A percentile compares a stretch with the other conserved stretches of the same genome.
phyloP scores from a whole-genome alignment of 495 filamentous ascomycete genomes.

The Aspergillus indologenus region DNA sequence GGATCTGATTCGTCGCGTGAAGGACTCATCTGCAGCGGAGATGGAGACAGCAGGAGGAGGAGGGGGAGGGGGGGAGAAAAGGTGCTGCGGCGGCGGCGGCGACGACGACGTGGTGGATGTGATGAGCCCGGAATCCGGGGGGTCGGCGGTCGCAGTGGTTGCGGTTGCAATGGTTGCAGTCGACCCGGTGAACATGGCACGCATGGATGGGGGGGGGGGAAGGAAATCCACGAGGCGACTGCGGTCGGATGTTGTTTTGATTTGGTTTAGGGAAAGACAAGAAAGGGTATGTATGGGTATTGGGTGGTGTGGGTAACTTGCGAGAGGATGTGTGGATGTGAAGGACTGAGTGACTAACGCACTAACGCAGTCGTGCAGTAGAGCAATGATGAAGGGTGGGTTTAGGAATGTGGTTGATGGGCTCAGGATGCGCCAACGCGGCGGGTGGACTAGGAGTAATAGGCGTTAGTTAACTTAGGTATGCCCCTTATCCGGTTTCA shows the following conservation, averaged over 20 bases:
- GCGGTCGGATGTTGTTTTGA: conserved; percentile 15
- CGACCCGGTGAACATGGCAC: conserved; percentile 39
- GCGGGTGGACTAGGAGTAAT: conserved; percentile 1
- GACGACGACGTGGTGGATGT: conserved; percentile 24
- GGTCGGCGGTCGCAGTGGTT: conserved; percentile 29
- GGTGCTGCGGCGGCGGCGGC: conserved; percentile 14
- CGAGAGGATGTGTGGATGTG: not conserved
- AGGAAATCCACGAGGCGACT: conserved; percentile 19
- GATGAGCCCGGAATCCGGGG: conserved; percentile 26
- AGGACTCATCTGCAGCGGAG: conserved; percentile 31
- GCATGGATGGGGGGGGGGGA: conserved; percentile 43
- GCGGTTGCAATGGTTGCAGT: conserved; percentile 29
- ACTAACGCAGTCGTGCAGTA: not conserved
- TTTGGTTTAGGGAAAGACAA: conserved; percentile 5
- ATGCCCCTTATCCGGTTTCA: conserved; percentile 6
- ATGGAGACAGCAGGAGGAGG: conserved; percentile 30
- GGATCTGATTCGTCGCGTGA: conserved; percentile 39
- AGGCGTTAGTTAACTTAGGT: not conserved
- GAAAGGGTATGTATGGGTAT: not conserved
- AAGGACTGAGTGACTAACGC: not conserved
- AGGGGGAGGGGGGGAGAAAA: conserved; percentile 20
- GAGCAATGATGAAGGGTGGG: conserved; percentile 3
- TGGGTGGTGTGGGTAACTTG: not conserved
- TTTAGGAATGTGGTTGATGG: conserved; percentile 18
- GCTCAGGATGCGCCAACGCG: conserved; percentile 8